A percentile compares a stretch with the other conserved stretches of the same genome.
Evolutionary conservation across 2,329 filamentous ascomycete species (phyloP).

Genomic region (Beauveria sp.): DNA sequence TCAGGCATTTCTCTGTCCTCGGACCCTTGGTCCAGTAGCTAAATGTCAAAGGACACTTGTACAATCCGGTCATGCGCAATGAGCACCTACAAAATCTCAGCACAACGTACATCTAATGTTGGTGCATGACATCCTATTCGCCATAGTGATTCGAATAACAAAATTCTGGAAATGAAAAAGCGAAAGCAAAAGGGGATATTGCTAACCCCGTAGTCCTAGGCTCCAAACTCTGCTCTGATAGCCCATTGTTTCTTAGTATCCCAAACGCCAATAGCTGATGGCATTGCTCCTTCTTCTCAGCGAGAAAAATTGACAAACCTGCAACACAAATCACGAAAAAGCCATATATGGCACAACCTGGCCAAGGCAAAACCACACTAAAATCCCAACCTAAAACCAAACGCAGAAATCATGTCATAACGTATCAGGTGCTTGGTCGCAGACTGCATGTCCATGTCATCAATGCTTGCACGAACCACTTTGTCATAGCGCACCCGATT

Average conservation of each 20-base stretch:
- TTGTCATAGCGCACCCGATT: not conserved
- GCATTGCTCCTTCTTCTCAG: not conserved
- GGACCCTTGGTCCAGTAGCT: not conserved
- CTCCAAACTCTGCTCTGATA: conserved; percentile 10
- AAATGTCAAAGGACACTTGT: not conserved
- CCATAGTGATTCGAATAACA: not conserved
- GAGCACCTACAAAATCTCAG: not conserved
- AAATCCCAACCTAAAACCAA: not conserved
- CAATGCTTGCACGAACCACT: not conserved
- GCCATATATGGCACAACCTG: not conserved
- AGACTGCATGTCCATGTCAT: not conserved
- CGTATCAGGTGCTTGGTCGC: not conserved
- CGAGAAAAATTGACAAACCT: no score
- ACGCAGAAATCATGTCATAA: not conserved
- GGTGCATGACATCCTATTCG: no score
- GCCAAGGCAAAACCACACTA: not conserved
- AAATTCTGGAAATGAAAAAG: not conserved
- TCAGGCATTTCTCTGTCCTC: not conserved
- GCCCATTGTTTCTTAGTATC: conserved; percentile 13
- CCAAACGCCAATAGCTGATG: conserved; percentile 2
- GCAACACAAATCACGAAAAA: not conserved
- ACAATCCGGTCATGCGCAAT: not conserved
- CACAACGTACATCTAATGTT: not conserved
- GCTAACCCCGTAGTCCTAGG: not conserved
- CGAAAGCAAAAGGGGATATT: not conserved